Conservation (phyloP, 2,329 filamentous ascomycete species). For the Fusarium pininemorale region DNA sequence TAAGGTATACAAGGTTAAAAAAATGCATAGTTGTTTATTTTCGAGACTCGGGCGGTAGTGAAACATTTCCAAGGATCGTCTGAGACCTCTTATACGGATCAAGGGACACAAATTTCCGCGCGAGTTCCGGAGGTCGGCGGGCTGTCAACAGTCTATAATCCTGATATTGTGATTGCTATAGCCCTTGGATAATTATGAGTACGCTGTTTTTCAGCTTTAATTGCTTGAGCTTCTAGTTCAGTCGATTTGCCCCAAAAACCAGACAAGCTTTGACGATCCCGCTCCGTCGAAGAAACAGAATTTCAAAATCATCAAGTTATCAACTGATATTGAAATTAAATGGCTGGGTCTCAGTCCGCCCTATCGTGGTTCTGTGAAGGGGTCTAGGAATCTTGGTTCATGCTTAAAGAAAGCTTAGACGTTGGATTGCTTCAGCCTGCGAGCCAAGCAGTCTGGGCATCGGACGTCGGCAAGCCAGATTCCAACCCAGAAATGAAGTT, state of each 20-base stretch:
- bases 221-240: no score
- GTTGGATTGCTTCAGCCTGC: background rate
- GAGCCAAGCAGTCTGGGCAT: conserved; percentile 14
- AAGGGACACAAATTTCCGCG: background rate
- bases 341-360: background rate
- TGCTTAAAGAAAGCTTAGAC: conserved; percentile 3
- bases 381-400: background rate
- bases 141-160: background rate
- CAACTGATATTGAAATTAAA: background rate
- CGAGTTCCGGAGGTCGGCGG: background rate
- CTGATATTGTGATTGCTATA: background rate
- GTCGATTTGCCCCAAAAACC: background rate
- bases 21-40: conserved; percentile 23
- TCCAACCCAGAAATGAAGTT: background rate
- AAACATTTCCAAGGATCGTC: conserved; percentile 4
- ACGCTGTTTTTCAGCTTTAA: background rate
- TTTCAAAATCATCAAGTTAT: background rate
- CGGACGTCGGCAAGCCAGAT: conserved; percentile 5
- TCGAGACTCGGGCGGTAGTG: background rate
- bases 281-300: background rate
- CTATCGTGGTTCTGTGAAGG: background rate
- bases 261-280: background rate
- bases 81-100: background rate
- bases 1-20: conserved; percentile 25
- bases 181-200: background rate